A percentile compares a stretch with the other conserved stretches of the same genome.
Conservation (phyloP, 257 asterid species). For the Coffea eugenioides region DNA sequence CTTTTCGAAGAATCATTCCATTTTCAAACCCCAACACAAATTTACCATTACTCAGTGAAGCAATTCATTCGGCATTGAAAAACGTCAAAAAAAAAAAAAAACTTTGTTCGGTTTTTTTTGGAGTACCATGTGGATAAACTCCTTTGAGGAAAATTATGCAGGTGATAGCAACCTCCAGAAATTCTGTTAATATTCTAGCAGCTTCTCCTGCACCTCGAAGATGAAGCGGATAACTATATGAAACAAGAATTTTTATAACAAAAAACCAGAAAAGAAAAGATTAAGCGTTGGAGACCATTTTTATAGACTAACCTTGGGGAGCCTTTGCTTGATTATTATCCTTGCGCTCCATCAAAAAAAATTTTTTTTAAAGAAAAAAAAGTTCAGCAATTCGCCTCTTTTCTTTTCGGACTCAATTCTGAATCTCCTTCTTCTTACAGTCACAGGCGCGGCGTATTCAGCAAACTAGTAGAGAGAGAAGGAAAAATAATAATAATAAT, state of each 20-base stretch:
- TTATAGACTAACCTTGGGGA: slow-evolving; percentile 44
- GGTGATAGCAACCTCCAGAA: slow-evolving; percentile 80
- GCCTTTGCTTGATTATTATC: slow-evolving; percentile 36
- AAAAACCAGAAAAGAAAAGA: too few relatives aligned
- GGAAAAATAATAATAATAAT: too few relatives aligned
- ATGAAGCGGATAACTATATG: background rate
- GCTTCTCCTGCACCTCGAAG: slow-evolving; percentile 48
- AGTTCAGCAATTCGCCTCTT: too few relatives aligned
- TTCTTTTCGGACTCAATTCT: background rate
- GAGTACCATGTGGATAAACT: slow-evolving; percentile 68
- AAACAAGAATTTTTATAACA: background rate
- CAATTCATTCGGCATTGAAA: background rate
- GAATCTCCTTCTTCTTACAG: too few relatives aligned
- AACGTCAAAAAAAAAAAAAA: background rate
- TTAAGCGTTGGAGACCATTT: background rate
- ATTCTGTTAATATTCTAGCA: slow-evolving; percentile 67
- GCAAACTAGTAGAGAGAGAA: too few relatives aligned
- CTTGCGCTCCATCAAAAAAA: slow-evolving; percentile 42
- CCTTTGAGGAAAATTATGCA: slow-evolving; percentile 82
- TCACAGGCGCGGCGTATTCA: too few relatives aligned
- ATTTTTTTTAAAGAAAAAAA: too few relatives aligned
- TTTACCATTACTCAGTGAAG: background rate
- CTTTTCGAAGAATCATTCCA: slow-evolving; percentile 34
- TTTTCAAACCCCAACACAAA: background rate
- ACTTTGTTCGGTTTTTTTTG: background rate